phyloP scores from a whole-genome alignment of 2,329 filamentous ascomycete genomes.

The Cladosporium sp. region DNA sequence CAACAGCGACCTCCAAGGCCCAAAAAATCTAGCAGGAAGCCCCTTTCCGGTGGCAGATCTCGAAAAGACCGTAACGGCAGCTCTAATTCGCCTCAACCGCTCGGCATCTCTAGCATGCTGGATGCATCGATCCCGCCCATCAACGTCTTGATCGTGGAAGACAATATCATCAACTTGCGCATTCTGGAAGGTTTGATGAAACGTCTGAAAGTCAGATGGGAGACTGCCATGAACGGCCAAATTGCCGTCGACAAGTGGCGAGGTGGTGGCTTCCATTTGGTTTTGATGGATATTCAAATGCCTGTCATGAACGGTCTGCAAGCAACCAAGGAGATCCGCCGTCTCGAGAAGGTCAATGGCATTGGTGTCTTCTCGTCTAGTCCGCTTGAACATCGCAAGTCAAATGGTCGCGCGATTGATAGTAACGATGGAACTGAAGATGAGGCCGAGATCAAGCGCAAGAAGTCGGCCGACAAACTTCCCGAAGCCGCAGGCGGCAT shows the following conservation, averaged over 20 bases:
- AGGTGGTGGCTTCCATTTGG: constrained; percentile 87
- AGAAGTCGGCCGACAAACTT: constrained; percentile 61
- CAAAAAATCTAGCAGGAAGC: constrained; percentile 30
- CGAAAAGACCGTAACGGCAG: constrained; percentile 8
- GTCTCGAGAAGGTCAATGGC: constrained; percentile 84
- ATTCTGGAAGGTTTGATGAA: constrained; percentile 96
- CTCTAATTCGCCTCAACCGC: background rate
- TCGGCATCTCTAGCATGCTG: constrained; percentile 51
- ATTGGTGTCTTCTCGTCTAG: constrained; percentile 80
- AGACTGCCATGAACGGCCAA: constrained; percentile 92
- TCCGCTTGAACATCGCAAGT: constrained; percentile 39
- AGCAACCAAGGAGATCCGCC: constrained; percentile 89
- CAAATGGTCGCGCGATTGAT: background rate
- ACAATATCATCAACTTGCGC: constrained; percentile 96
- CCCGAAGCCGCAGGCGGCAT: constrained; percentile 51
- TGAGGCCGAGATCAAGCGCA: constrained; percentile 4
- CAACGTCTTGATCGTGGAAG: constrained; percentile 95
- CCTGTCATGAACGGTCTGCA: constrained; percentile 96
- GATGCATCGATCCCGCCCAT: constrained; percentile 89
- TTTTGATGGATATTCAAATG: constrained; percentile 97
- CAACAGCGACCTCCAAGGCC: constrained; percentile 27
- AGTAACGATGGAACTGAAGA: constrained; percentile 9
- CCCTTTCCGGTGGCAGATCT: constrained; percentile 21
- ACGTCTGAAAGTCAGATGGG: constrained; percentile 90
- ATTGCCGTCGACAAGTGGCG: constrained; percentile 95